Evolutionary conservation across 768 basidiomycete genomes (phyloP).

Genomic region (Lactarius tabidus): DNA sequence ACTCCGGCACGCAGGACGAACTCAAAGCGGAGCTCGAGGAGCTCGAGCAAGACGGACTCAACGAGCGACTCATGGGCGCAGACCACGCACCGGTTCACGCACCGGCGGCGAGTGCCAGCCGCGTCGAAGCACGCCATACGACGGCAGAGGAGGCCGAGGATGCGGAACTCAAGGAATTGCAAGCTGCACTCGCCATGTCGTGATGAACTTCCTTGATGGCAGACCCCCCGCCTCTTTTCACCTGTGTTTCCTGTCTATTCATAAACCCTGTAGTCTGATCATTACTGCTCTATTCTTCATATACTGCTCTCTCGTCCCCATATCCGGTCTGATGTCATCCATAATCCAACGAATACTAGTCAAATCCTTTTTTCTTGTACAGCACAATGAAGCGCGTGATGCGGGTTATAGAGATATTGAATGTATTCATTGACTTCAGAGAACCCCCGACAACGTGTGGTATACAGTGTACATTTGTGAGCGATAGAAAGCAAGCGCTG

Average conservation of each 20-base stretch:
- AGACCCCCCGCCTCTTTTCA: neutral
- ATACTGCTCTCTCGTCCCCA: conserved; percentile 8
- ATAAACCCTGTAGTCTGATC: conserved; percentile 24
- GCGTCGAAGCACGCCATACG: conserved; percentile 31
- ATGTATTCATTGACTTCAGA: conserved; percentile 11
- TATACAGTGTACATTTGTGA: conserved; percentile 25
- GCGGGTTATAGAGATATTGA: conserved; percentile 9
- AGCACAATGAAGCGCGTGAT: conserved; percentile 3
- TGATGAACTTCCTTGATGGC: neutral
- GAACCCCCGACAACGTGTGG: conserved; percentile 17
- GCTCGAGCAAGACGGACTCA: conserved; percentile 84
- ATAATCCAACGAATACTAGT: conserved; percentile 13
- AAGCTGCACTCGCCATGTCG: conserved; percentile 83
- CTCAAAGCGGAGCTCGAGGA: conserved; percentile 78
- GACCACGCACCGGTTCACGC: conserved; percentile 87
- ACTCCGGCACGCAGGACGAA: conserved; percentile 53
- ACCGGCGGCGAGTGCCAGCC: conserved; percentile 57
- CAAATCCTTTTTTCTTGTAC: neutral
- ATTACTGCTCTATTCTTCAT: conserved; percentile 17
- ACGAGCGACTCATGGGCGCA: conserved; percentile 78
- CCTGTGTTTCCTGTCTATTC: neutral
- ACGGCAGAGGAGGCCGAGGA: conserved; percentile 89
- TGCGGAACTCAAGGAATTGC: conserved; percentile 80
- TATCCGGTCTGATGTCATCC: conserved; percentile 16
- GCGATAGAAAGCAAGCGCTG: conserved; percentile 19